Evolutionary conservation across 2,329 filamentous ascomycete genomes (phyloP).

Genomic region (Colletotrichum liriopes): DNA sequence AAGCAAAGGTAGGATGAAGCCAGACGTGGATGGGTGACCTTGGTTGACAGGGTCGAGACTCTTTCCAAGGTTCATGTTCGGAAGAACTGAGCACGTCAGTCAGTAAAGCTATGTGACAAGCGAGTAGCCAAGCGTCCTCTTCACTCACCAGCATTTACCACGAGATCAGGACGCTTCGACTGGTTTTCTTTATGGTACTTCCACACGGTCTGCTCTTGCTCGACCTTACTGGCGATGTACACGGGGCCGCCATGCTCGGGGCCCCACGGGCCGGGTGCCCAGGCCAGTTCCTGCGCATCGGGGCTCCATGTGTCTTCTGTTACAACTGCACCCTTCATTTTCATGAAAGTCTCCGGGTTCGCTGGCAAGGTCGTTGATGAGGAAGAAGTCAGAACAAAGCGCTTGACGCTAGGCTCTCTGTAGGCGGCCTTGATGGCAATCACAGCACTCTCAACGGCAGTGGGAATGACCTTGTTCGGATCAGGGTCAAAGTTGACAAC

Average conservation of each 20-base stretch:
- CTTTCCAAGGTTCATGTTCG: slow-evolving; percentile 49
- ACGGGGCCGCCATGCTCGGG: slow-evolving; percentile 47
- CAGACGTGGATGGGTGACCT: slow-evolving; percentile 46
- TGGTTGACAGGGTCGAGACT: slow-evolving; percentile 45
- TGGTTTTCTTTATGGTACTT: slow-evolving; percentile 53
- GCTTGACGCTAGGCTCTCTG: slow-evolving; percentile 53
- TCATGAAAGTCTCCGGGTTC: slow-evolving; percentile 44
- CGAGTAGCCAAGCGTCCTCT: not conserved
- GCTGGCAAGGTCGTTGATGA: slow-evolving; percentile 46
- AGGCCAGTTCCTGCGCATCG: slow-evolving; percentile 51
- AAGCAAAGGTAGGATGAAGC: slow-evolving; percentile 44
- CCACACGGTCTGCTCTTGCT: slow-evolving; percentile 57
- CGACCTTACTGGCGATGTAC: slow-evolving; percentile 58
- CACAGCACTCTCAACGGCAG: slow-evolving; percentile 48
- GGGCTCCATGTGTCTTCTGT: slow-evolving; percentile 55
- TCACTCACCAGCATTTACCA: slow-evolving; percentile 33
- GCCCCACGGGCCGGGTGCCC: slow-evolving; percentile 54
- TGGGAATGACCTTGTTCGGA: slow-evolving; percentile 57
- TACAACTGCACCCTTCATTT: slow-evolving; percentile 27
- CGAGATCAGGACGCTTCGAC: slow-evolving; percentile 39
- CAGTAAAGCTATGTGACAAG: slow-evolving; percentile 42
- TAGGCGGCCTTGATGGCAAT: slow-evolving; percentile 54
- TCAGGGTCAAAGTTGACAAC: slow-evolving; percentile 53
- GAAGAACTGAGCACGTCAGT: slow-evolving; percentile 50
- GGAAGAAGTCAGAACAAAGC: slow-evolving; percentile 59